Conservation (phyloP, 2,329 filamentous ascomycete species). For the Dactylellina sp. region DNA sequence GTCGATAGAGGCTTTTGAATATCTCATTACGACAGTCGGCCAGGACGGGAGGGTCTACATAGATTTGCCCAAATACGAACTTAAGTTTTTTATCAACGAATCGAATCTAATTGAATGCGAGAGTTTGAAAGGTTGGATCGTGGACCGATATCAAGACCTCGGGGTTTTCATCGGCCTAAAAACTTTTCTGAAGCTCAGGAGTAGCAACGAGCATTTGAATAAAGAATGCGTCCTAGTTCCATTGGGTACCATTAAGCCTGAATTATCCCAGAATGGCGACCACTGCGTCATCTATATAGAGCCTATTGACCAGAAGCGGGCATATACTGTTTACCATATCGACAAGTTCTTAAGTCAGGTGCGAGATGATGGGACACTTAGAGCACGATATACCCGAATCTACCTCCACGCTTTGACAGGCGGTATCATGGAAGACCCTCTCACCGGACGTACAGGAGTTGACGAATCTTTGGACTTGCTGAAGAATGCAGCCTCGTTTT, state of each 20-base stretch:
- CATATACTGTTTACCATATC: slow-evolving; percentile 66
- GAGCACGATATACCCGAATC: slow-evolving; percentile 68
- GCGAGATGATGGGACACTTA: slow-evolving; percentile 67
- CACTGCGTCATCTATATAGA: not conserved
- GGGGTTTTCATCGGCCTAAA: slow-evolving; percentile 67
- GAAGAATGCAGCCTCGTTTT: slow-evolving; percentile 66
- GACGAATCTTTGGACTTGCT: slow-evolving; percentile 69
- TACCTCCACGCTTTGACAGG: slow-evolving; percentile 71
- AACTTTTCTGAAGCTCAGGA: slow-evolving; percentile 67
- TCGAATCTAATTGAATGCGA: slow-evolving; percentile 64
- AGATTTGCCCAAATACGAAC: slow-evolving; percentile 66
- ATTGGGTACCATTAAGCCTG: not conserved
- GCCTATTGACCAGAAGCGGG: slow-evolving; percentile 13
- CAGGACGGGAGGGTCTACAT: slow-evolving; percentile 61
- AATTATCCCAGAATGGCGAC: not conserved
- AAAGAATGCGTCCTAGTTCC: slow-evolving; percentile 55
- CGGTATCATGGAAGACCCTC: slow-evolving; percentile 67
- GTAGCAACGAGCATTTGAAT: slow-evolving; percentile 59
- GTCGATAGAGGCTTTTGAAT: slow-evolving; percentile 2
- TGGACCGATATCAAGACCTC: slow-evolving; percentile 67
- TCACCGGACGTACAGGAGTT: slow-evolving; percentile 68
- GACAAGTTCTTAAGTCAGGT: slow-evolving; percentile 68
- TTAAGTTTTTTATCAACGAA: slow-evolving; percentile 65
- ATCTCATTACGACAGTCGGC: not conserved
- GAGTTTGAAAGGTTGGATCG: slow-evolving; percentile 67